Base-by-base conservation (phyloP, 805 yeast genomes). In the Candida montana region DNA sequence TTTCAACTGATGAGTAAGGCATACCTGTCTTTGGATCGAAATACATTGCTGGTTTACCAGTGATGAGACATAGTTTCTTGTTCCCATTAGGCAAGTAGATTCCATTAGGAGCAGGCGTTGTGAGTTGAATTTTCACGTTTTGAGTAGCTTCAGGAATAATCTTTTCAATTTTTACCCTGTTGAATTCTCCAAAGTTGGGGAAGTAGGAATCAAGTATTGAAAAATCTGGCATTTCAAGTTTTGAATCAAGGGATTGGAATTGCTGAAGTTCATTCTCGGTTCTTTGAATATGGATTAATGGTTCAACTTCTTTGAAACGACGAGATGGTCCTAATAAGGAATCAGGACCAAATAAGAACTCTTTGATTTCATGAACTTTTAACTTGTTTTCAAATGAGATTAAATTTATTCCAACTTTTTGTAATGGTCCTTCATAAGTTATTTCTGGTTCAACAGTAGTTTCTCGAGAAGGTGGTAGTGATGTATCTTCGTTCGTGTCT, bases 21-120 rank as follows among this genome's bases (percentile, higher is more conserved):
- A 93, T 75, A 29, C 95, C 95, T 23, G 83, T 79, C 29, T 77
- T 72, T 0, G 98, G 98, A 66, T 91, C 98, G 49, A 83, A 80
- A 61, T 87, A 91, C 54, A 78, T 74, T 15, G 93, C 95, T 35
- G 79, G 81, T 37, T 74, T 74, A 3, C 95, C 95, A 3, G 88
- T 79, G 33, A 90, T 79, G 20, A 81, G 67, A 70, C 96, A 83
- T 62, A 78, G 74, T 53, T 71, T 68, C 60, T 77, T 80, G 39
- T 71, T 71, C 23, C 85, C 88, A 59, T 71, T 85, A 31, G 88
- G 83, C 43, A 83, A 65, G 48, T 80, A 75, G 24, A 83, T 78
- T 15, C 91, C 91, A 3, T 79, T 68, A 3, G 91, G 93, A 2
- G 91, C 83, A 41, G 77, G 79, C 0, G 91, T 84, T 19, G 68